phyloP scores from a whole-genome alignment of 768 basidiomycete species.

The Rhodotorula graminis region DNA sequence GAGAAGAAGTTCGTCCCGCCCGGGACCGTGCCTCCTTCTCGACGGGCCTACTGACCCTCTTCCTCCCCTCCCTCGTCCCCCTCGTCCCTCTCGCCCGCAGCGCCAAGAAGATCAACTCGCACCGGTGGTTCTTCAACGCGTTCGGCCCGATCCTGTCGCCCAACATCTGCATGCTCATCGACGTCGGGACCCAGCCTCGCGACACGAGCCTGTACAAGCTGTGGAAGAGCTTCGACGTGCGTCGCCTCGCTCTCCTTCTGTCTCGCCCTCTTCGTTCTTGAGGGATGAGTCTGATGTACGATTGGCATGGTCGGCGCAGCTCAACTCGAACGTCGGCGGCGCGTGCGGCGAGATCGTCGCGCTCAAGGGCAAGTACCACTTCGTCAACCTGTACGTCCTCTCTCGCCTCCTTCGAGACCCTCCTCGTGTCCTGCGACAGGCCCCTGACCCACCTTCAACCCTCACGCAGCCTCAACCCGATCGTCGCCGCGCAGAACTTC shows the following conservation, averaged over 20 bases:
- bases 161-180: conserved; percentile 69
- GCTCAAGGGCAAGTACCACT: conserved; percentile 82
- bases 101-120: conserved; percentile 57
- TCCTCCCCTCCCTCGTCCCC: no score
- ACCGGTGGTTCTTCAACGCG: conserved; percentile 92
- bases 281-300: no score
- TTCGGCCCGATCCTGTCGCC: conserved; percentile 79
- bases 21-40: no score
- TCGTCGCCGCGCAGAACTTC: conserved; percentile 82
- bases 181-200: conserved; percentile 80
- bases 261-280: background rate
- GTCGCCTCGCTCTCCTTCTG: background rate
- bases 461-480: background rate
- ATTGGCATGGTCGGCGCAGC: no score
- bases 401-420: background rate
- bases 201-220: conserved; percentile 44
- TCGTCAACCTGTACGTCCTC: conserved; percentile 6
- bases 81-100: conserved; percentile 50
- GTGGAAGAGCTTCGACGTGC: conserved; percentile 40
- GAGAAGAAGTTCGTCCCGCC: conserved; percentile 21
- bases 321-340: conserved; percentile 66
- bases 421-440: conserved; percentile 57
- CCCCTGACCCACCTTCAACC: no score
- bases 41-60: no score
- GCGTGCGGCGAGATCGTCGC: conserved; percentile 58